phyloP scores from a whole-genome alignment of 2,329 filamentous ascomycete genomes.

The Phyllosticta ampelicida region DNA sequence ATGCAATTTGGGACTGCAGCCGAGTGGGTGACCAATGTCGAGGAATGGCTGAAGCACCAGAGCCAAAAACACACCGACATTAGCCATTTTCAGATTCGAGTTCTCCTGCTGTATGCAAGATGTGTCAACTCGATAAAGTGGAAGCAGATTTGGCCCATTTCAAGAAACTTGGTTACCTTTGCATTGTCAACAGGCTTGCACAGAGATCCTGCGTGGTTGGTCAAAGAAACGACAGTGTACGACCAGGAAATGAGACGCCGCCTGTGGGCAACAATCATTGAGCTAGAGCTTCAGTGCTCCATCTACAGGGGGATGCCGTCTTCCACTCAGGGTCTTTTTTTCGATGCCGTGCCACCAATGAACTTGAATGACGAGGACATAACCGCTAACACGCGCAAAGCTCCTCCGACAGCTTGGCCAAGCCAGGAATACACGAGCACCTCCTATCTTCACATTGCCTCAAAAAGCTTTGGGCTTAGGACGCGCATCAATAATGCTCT shows the following conservation, averaged over 20 bases:
- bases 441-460: constrained; percentile 19
- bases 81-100: constrained; percentile 40
- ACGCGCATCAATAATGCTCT: constrained; percentile 22
- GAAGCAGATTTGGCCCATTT: constrained; percentile 44
- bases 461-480: constrained; percentile 22
- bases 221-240: constrained; percentile 18
- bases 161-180: constrained; percentile 40
- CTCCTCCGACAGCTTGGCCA: constrained; percentile 18
- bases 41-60: constrained; percentile 33
- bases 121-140: constrained; percentile 41
- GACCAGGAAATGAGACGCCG: constrained; percentile 45
- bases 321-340: constrained; percentile 31
- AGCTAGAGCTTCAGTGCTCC: constrained; percentile 46
- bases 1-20: constrained; percentile 29
- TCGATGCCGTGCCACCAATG: constrained; percentile 38
- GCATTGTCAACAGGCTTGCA: constrained; percentile 46
- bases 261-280: constrained; percentile 47
- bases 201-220: constrained; percentile 32
- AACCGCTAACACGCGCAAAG: constrained; percentile 14
- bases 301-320: constrained; percentile 45
- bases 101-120: constrained; percentile 41
- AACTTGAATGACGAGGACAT: constrained; percentile 44
- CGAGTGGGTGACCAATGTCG: constrained; percentile 28
- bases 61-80: constrained; percentile 44
- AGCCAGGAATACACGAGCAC: constrained; percentile 21